phyloP scores from a whole-genome alignment of 345 rosid genomes.

The Corchorus olitorius region DNA sequence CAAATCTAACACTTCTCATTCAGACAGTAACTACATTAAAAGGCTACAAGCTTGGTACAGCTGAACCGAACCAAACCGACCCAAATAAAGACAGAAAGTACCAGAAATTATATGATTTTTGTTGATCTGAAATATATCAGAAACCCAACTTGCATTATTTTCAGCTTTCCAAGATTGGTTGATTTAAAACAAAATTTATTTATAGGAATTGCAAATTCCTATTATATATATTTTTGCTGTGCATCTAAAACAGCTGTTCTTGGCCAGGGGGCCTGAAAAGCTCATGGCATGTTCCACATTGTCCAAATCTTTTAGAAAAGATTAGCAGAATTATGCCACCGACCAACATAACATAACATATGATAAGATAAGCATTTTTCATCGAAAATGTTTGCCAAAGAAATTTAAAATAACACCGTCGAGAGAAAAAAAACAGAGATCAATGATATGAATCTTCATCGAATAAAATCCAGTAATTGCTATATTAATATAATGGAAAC shows the following conservation, averaged over 20 bases:
- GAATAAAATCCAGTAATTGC: background rate
- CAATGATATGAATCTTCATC: background rate
- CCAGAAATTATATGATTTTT: background rate
- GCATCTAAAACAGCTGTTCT: background rate
- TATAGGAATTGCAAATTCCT: too few relatives aligned
- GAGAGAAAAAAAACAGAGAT: background rate
- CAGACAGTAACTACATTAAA: too few relatives aligned
- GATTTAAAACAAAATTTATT: background rate
- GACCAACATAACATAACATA: background rate
- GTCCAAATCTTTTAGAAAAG: background rate
- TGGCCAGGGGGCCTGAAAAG: background rate
- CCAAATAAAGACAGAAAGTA: background rate
- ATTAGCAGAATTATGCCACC: background rate
- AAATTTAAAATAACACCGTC: background rate
- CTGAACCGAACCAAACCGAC: background rate
- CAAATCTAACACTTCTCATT: background rate
- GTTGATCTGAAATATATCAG: background rate
- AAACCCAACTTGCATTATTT: background rate
- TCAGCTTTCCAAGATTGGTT: background rate
- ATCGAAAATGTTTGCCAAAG: background rate
- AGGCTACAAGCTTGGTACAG: background rate
- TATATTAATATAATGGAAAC: background rate
- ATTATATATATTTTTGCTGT: background rate
- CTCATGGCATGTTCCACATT: background rate
- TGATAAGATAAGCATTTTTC: too few relatives aligned